phyloP scores from a whole-genome alignment of 495 filamentous ascomycete genomes.

The Tuber indicum region DNA sequence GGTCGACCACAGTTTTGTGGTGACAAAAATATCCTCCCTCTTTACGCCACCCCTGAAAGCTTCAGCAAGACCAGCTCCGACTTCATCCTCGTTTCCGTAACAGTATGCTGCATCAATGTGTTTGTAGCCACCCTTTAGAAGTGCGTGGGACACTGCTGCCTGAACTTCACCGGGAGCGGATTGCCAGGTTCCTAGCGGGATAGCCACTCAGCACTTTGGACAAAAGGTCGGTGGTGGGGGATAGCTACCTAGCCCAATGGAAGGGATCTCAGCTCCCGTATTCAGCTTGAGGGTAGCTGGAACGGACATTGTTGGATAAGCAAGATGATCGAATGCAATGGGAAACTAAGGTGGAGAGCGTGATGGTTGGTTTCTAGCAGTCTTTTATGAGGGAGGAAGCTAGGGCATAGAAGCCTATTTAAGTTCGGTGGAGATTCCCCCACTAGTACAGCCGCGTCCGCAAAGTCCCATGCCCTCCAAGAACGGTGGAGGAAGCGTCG shows the following conservation, averaged over 20 bases:
- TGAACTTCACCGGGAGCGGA: conserved; percentile 57
- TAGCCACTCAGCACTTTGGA: neutral
- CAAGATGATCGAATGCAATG: neutral
- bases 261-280: conserved; percentile 71
- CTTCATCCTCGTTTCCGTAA: conserved; percentile 35
- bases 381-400: neutral
- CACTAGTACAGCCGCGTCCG: neutral
- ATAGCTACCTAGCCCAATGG: conserved; percentile 60
- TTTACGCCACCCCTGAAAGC: conserved; percentile 64
- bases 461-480: neutral
- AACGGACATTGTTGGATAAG: conserved; percentile 24
- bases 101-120: conserved; percentile 36
- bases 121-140: conserved; percentile 53
- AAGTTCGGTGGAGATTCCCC: neutral
- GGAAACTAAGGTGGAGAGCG: neutral
- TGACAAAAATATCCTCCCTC: conserved; percentile 74
- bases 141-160: conserved; percentile 65
- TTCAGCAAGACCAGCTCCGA: conserved; percentile 41
- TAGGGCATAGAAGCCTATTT: conserved; percentile 20
- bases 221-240: neutral
- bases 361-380: neutral
- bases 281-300: conserved; percentile 62
- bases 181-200: conserved; percentile 59
- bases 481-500: neutral
- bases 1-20: conserved; percentile 77